Evolutionary conservation across 352 stramenopile species (phyloP), one percentile per base, ranked within the genome.

Genomic region (Pythium phragmitis): DNA sequence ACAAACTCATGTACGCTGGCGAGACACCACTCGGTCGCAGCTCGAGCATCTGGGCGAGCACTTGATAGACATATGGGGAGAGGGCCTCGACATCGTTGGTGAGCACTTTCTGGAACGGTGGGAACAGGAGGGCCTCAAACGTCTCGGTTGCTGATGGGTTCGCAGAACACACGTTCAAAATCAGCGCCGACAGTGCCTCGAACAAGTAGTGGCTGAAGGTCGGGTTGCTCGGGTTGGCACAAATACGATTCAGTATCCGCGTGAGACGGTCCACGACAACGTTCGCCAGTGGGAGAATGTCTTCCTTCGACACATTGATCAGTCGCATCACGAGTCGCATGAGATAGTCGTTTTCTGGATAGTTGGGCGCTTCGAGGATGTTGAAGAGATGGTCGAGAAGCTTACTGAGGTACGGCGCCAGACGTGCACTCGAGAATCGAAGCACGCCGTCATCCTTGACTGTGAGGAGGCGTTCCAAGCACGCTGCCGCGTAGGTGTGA

Each of bases 121-220:
- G 96, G 75, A 99, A 99, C 7, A 99, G 84, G 17, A 98, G 75
- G 17, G 77, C 73, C 79, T 99, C 97, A 57, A 99, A 99, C 41
- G 79, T 83, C 50, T 92, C 88, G 0, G 81, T 94, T 4, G 83
- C 76, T 11, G 60, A 72, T 4, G 87, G 79, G 51, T 90, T 92
- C 11, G 84, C 79, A 66, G 94, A 91, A 72, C 92, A 98, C 9
- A 98, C 92, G 46, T 97, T 94, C 46, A 93, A 70, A 47, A 99
- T 95, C 14, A 99, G 73, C 19, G 98, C 94, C 0, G 97, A 98
- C 39, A 99, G 88, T 13, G 96, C 98, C 78, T 99, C 98, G 68
- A 99, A 99, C 9, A 99, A 76, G 66, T 97, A 99, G 75, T 99
- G 98, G 67, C 98, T 99, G 79, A 98, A 99, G 23, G 94, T 94